phyloP scores from a whole-genome alignment of 257 asterid genomes.

The Rhazya stricta region DNA sequence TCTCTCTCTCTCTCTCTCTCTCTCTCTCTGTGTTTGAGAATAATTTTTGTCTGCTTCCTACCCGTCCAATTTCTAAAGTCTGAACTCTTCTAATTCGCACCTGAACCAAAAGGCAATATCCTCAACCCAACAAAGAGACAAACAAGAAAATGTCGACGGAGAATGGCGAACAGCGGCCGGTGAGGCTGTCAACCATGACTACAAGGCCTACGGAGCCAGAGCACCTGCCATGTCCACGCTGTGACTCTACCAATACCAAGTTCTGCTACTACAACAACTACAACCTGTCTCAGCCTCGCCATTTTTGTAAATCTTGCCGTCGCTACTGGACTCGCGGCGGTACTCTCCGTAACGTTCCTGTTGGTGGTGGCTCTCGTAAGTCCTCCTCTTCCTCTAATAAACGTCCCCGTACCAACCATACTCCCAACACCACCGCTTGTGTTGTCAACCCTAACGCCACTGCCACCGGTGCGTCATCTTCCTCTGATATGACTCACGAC shows the following conservation, averaged over 20 bases:
- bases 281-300: slow-evolving; percentile 60
- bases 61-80: background rate
- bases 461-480: background rate
- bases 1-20: background rate
- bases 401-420: slow-evolving; percentile 31
- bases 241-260: slow-evolving; percentile 50
- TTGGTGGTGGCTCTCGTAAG: slow-evolving; percentile 54
- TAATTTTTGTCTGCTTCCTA: slow-evolving; percentile 19
- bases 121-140: slow-evolving; percentile 12
- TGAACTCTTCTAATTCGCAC: slow-evolving; percentile 9
- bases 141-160: slow-evolving; percentile 27
- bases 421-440: background rate
- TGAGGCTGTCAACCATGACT: slow-evolving; percentile 18
- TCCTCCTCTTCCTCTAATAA: slow-evolving; percentile 29
- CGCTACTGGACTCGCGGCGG: slow-evolving; percentile 68
- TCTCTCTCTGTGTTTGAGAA: background rate
- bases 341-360: slow-evolving; percentile 48
- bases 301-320: slow-evolving; percentile 55
- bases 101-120: slow-evolving; percentile 10
- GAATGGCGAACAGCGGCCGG: slow-evolving; percentile 26
- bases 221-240: slow-evolving; percentile 51
- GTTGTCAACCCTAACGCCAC: background rate
- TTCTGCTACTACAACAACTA: slow-evolving; percentile 67
- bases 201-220: slow-evolving; percentile 32
- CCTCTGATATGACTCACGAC: slow-evolving; percentile 15